A percentile compares a stretch with the other conserved stretches of the same genome.
Conservation (phyloP, 2,329 filamentous ascomycete species). For the Microdochium bolleyi region DNA sequence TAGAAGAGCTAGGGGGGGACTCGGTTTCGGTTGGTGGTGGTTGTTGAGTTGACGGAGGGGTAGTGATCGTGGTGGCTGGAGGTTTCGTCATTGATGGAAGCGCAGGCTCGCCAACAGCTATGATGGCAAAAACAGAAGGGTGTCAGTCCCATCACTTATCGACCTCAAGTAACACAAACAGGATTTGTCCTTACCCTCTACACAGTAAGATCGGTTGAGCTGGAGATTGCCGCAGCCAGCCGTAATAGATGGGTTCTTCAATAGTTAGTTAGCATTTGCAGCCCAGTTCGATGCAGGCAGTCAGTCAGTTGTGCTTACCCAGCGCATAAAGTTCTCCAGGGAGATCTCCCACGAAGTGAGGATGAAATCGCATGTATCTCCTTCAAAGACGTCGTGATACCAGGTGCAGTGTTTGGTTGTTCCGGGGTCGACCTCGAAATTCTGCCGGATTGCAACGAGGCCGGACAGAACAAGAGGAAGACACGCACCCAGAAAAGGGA, state of each 20-base stretch:
- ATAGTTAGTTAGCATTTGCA: background rate
- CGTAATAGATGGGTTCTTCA: slow-evolving; percentile 2
- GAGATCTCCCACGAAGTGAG: background rate
- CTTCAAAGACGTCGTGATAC: background rate
- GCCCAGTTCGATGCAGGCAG: background rate
- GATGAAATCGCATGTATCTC: background rate
- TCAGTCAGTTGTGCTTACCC: background rate
- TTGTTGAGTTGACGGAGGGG: background rate
- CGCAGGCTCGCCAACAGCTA: background rate
- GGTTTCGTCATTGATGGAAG: background rate
- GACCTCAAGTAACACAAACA: background rate
- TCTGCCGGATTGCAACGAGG: background rate
- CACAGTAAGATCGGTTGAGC: background rate
- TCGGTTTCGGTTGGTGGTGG: background rate
- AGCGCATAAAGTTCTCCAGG: slow-evolving; percentile 1
- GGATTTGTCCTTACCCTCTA: background rate
- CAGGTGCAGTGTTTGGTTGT: slow-evolving; percentile 1
- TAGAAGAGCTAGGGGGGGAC: too few relatives aligned
- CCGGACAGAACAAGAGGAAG: background rate
- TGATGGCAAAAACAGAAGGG: background rate
- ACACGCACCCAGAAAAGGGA: background rate
- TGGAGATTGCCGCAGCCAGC: background rate
- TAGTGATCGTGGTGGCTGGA: background rate
- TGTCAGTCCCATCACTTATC: background rate
- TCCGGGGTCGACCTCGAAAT: background rate